Evolutionary conservation across 208 protist genomes (phyloP).

Genomic region (Wallacemonas sp.): DNA sequence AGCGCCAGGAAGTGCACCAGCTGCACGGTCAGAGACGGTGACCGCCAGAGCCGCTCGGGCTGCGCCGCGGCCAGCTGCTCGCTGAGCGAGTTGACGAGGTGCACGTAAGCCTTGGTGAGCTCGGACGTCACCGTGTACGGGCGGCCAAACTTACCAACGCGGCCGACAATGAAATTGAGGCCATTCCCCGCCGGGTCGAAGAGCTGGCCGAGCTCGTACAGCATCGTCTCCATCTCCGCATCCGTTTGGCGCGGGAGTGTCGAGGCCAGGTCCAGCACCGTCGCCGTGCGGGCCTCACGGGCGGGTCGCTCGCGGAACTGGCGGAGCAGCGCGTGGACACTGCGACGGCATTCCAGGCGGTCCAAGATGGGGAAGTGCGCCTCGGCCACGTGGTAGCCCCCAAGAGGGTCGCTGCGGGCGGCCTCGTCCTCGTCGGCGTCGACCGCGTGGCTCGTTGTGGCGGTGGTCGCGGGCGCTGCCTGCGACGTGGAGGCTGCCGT

Average conservation of each 20-base stretch:
- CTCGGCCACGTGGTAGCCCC: conserved; percentile 53
- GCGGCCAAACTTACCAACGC: conserved; percentile 70
- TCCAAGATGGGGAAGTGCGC: conserved; percentile 72
- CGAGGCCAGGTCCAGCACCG: conserved; percentile 75
- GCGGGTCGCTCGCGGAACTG: conserved; percentile 73
- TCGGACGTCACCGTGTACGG: conserved; percentile 61
- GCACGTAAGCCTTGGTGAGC: conserved; percentile 62
- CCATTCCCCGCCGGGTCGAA: conserved; percentile 74
- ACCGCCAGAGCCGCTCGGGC: conserved; percentile 62
- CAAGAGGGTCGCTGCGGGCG: conserved; percentile 27
- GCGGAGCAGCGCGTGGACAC: conserved; percentile 59
- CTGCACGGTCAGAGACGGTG: conserved; percentile 54
- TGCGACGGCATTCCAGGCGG: conserved; percentile 71
- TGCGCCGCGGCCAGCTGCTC: conserved; percentile 63
- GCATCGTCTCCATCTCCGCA: conserved; percentile 62
- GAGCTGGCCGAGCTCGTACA: conserved; percentile 69
- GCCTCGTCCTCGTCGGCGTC: too few relatives aligned
- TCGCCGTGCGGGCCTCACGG: conserved; percentile 61
- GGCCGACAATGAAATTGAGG: conserved; percentile 61
- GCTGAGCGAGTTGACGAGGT: conserved; percentile 66
- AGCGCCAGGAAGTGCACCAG: conserved; percentile 85
- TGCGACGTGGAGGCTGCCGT: neutral
- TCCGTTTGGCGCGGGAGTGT: conserved; percentile 60
- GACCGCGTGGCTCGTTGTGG: too few relatives aligned
- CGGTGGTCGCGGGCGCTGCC: neutral